Evolutionary conservation across 2,329 filamentous ascomycete genomes (phyloP).

Genomic region (Rosellinia necatrix): DNA sequence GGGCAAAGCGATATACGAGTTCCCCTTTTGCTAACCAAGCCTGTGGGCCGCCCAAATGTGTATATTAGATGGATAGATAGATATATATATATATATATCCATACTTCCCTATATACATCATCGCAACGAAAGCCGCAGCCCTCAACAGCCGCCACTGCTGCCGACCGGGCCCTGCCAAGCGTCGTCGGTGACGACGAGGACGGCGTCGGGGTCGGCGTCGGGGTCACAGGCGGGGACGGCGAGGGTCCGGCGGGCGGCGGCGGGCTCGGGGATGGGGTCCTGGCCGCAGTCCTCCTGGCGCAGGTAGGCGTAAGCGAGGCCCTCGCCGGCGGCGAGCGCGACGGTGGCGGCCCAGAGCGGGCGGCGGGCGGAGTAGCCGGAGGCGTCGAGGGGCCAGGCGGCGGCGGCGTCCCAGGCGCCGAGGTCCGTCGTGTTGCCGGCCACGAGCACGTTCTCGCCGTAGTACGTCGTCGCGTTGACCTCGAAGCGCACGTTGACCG

Average conservation of each 20-base stretch:
- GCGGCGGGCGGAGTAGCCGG: conserved; percentile 47
- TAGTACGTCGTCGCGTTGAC: conserved; percentile 52
- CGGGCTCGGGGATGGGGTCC: conserved; percentile 48
- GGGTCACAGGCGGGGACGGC: conserved; percentile 45
- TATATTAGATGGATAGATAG: too few relatives aligned
- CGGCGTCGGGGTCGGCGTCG: conserved; percentile 29
- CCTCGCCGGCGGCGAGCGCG: conserved; percentile 47
- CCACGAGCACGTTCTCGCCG: conserved; percentile 53
- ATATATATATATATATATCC: not conserved
- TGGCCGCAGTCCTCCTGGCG: conserved; percentile 50
- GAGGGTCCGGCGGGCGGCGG: conserved; percentile 47
- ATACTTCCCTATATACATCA: not conserved
- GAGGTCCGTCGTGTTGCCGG: conserved; percentile 48
- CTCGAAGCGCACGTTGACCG: conserved; percentile 48
- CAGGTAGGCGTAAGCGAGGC: conserved; percentile 52
- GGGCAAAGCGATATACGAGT: too few relatives aligned
- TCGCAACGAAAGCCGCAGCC: too few relatives aligned
- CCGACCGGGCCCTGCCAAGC: conserved; percentile 45
- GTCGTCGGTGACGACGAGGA: conserved; percentile 42
- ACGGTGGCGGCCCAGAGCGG: conserved; percentile 52
- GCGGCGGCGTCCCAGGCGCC: conserved; percentile 49
- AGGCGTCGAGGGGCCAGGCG: conserved; percentile 46
- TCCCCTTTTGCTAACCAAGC: too few relatives aligned
- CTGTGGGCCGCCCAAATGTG: too few relatives aligned
- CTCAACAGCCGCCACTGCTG: conserved; percentile 31